Conservation (phyloP, 2,329 filamentous ascomycete species). For the Spiromastix sp. region DNA sequence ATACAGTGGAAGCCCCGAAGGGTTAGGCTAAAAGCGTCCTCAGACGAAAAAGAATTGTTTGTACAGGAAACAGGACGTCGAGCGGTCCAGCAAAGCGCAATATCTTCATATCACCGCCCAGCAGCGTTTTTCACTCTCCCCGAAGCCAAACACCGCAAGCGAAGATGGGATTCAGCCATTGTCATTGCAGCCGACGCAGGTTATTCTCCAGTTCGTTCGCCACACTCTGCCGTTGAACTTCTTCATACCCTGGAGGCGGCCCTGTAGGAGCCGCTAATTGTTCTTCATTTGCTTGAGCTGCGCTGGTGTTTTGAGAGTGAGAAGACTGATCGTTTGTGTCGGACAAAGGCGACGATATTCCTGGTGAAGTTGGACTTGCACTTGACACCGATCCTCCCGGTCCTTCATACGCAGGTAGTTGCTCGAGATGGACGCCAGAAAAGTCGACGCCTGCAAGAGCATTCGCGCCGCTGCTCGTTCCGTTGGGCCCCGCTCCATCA, state of each 20-base stretch:
- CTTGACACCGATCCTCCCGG: conserved; percentile 20
- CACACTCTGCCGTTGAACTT: conserved; percentile 73
- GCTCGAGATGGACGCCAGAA: conserved; percentile 65
- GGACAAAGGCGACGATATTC: conserved; percentile 4
- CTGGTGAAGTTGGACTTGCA: conserved; percentile 6
- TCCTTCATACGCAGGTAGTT: conserved; percentile 78
- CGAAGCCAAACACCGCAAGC: too few species aligned
- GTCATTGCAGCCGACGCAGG: conserved; percentile 18
- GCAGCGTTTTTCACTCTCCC: too few species aligned
- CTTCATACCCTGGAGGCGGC: conserved; percentile 84
- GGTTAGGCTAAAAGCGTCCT: too few species aligned
- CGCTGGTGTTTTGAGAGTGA: not conserved
- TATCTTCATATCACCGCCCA: too few species aligned
- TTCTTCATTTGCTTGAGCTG: not conserved
- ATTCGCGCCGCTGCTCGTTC: conserved; percentile 26
- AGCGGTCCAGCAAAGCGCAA: too few species aligned
- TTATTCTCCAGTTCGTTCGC: conserved; percentile 61
- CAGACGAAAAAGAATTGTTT: too few species aligned
- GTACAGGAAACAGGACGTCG: too few species aligned
- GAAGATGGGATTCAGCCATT: too few species aligned
- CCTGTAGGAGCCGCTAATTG: conserved; percentile 50
- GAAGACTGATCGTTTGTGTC: not conserved
- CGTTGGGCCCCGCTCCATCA: conserved; percentile 21
- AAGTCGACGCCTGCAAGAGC: conserved; percentile 43
- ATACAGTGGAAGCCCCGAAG: too few species aligned